Conservation (phyloP, 495 filamentous ascomycete species). For the Hypoxylon perforatum region DNA sequence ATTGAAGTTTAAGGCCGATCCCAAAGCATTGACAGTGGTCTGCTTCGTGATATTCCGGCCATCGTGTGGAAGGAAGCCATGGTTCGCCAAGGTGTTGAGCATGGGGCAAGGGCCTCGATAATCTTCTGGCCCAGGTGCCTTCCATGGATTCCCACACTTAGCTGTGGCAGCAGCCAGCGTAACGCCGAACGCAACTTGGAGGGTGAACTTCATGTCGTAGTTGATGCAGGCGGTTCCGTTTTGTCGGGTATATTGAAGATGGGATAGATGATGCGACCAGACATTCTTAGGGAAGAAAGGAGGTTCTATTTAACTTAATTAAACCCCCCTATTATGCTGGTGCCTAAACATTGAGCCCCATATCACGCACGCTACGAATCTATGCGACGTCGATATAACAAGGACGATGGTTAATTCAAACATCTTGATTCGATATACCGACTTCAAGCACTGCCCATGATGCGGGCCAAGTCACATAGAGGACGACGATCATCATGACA, state of each 20-base stretch:
- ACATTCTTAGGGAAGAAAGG: background rate
- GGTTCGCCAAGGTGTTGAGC: conserved; percentile 50
- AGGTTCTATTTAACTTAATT: no score
- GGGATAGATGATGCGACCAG: background rate
- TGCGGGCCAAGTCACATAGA: background rate
- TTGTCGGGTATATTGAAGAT: background rate
- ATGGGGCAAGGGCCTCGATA: conserved; percentile 51
- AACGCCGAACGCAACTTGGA: conserved; percentile 2
- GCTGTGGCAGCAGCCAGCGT: conserved; percentile 3
- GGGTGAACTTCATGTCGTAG: conserved; percentile 8
- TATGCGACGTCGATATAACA: background rate
- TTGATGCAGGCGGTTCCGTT: background rate
- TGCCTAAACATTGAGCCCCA: no score
- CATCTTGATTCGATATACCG: background rate
- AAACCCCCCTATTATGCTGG: conserved; percentile 2
- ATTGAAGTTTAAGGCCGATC: conserved; percentile 47
- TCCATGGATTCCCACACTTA: conserved; percentile 12
- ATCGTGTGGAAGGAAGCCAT: conserved; percentile 44
- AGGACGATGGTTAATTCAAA: background rate
- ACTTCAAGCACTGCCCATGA: background rate
- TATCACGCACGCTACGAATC: no score
- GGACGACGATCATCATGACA: conserved; percentile 7
- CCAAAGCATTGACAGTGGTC: conserved; percentile 40
- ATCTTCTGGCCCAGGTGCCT: conserved; percentile 4
- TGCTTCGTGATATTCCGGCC: conserved; percentile 49